These are phyloP conservation scores for Alternaria sp. DNA, from an alignment of 2,329 filamentous ascomycete species.

Conservation along the genomic window DNA sequence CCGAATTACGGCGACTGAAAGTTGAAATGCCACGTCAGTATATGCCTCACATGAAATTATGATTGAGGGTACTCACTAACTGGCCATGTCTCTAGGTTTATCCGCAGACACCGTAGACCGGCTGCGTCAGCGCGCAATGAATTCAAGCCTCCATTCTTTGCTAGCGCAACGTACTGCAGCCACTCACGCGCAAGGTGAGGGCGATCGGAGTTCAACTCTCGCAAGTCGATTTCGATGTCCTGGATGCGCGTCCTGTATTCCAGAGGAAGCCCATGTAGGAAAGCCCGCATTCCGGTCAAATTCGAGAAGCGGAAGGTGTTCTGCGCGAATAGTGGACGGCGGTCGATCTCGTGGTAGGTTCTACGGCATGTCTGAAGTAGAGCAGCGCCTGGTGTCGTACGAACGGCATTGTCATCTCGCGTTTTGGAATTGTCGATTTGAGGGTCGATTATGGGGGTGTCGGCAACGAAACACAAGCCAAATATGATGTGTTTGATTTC, in stretches of 20 bases:
- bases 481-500: conserved; percentile 47
- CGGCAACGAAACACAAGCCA: conserved; percentile 32
- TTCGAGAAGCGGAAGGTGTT: conserved; percentile 49
- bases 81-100: conserved; percentile 48
- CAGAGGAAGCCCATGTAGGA: conserved; percentile 34
- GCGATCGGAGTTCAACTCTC: conserved; percentile 33
- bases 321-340: conserved; percentile 37
- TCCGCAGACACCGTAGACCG: conserved; percentile 39
- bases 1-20: conserved; percentile 30
- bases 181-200: conserved; percentile 40
- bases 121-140: conserved; percentile 37
- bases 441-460: conserved; percentile 34
- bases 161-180: conserved; percentile 44
- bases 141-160: conserved; percentile 18
- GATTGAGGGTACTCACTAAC: conserved; percentile 3
- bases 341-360: conserved; percentile 42
- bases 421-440: conserved; percentile 1
- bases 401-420: neutral
- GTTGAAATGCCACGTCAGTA: neutral
- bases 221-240: conserved; percentile 48
- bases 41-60: neutral
- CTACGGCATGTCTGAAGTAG: conserved; percentile 47
- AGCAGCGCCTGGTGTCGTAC: conserved; percentile 23
- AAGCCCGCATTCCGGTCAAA: conserved; percentile 35
- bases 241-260: conserved; percentile 29